Conservation (phyloP, 2,329 filamentous ascomycete genomes). For the Exophiala sp. region DNA sequence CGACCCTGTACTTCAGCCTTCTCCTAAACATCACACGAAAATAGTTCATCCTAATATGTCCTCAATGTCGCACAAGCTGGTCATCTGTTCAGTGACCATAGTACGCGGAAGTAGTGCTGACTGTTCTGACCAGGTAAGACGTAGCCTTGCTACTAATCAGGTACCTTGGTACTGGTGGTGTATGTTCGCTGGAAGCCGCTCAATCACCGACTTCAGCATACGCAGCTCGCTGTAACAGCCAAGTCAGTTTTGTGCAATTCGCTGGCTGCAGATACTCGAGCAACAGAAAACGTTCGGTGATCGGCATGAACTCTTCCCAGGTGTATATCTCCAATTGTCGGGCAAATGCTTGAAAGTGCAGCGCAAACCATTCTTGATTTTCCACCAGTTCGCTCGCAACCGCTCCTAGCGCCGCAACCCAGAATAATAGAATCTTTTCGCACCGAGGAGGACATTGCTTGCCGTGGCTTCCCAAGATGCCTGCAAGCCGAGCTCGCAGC, state of each 20-base stretch:
- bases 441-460: background rate
- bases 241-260: slow-evolving; percentile 10
- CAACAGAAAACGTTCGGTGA: slow-evolving; percentile 13
- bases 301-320: slow-evolving; percentile 11
- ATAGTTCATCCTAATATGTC: too few relatives aligned
- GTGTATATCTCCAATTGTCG: slow-evolving; percentile 10
- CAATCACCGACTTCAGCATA: slow-evolving; percentile 1
- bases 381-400: slow-evolving; percentile 14
- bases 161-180: too few relatives aligned
- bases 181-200: too few relatives aligned
- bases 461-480: background rate
- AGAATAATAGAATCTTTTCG: slow-evolving; percentile 10
- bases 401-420: slow-evolving; percentile 12
- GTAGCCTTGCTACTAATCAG: too few relatives aligned
- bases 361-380: slow-evolving; percentile 20
- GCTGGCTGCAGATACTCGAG: slow-evolving; percentile 8
- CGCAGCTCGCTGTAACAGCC: slow-evolving; percentile 14
- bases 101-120: too few relatives aligned
- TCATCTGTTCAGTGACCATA: too few relatives aligned
- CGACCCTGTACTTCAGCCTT: too few relatives aligned
- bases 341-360: slow-evolving; percentile 18
- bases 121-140: too few relatives aligned
- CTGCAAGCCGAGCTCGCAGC: slow-evolving; percentile 2
- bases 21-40: too few relatives aligned
- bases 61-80: too few relatives aligned